A percentile compares a stretch with the other conserved stretches of the same genome.
Evolutionary conservation across 2,329 filamentous ascomycete genomes (phyloP).

Genomic region (Beauveria bassiana): DNA sequence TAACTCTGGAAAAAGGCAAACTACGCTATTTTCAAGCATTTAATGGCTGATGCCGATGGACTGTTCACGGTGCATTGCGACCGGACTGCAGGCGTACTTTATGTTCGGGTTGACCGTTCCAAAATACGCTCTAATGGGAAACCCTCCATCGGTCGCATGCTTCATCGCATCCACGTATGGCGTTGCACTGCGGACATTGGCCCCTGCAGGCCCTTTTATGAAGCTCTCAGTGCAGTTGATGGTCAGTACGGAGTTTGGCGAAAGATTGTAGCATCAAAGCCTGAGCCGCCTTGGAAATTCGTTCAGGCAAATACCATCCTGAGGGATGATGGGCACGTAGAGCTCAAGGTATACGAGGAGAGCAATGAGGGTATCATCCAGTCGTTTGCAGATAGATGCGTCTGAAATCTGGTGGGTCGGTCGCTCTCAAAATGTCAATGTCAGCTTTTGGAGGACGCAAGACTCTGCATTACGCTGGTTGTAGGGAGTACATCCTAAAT

Average conservation of each 20-base stretch:
- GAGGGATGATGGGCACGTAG: not conserved
- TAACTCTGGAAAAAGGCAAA: not conserved
- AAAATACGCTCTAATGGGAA: not conserved
- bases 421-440: no score
- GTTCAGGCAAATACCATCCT: not conserved
- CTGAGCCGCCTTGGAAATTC: not conserved
- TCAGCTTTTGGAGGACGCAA: no score
- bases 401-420: no score
- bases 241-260: not conserved
- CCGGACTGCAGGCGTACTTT: not conserved
- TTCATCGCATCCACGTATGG: not conserved
- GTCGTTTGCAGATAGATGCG: not conserved
- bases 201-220: not conserved
- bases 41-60: not conserved
- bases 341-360: not conserved
- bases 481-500: no score
- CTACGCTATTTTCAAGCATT: not conserved
- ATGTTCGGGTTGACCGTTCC: not conserved
- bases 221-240: not conserved
- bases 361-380: not conserved
- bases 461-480: no score
- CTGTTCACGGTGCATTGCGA: not conserved
- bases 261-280: not conserved
- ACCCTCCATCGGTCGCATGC: not conserved
- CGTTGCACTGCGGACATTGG: not conserved